Percentiles rank a stretch among this genome's conserved stretches.
Conservation (phyloP, 2,329 filamentous ascomycete species). For the Exophiala dermatitidis region DNA sequence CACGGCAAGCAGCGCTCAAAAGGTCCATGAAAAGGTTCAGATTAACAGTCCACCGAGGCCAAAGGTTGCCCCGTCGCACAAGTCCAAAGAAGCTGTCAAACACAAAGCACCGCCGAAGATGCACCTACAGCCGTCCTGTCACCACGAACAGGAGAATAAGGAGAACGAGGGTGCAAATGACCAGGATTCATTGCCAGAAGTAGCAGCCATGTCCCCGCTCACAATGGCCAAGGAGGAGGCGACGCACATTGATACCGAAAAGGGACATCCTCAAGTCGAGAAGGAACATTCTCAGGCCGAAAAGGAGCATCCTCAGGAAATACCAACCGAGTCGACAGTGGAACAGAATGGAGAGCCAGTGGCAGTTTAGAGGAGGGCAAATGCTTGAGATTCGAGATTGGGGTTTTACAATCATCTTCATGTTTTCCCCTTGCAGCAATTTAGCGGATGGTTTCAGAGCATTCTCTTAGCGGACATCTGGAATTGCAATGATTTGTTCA, state of each 20-base stretch:
- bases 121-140: constrained; percentile 3
- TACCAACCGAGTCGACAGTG: not conserved
- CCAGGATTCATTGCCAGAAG: constrained; percentile 2
- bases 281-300: not conserved
- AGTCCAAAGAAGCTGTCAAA: constrained; percentile 8
- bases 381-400: not conserved
- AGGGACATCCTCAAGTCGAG: constrained; percentile 2
- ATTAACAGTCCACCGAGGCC: constrained; percentile 35
- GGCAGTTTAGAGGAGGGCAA: not conserved
- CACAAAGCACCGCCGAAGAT: constrained; percentile 13
- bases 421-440: constrained; percentile 13
- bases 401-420: constrained; percentile 6
- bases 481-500: constrained; percentile 11
- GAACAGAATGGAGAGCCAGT: not conserved
- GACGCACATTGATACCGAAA: not conserved
- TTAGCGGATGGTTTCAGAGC: constrained; percentile 13
- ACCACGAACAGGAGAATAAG: constrained; percentile 2
- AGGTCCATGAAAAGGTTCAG: constrained; percentile 43
- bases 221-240: constrained; percentile 11
- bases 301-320: not conserved
- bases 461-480: constrained; percentile 6
- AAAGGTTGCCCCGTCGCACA: constrained; percentile 6
- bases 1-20: constrained; percentile 45
- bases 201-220: constrained; percentile 5
- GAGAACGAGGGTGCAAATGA: constrained; percentile 5